Conservation (phyloP, 495 filamentous ascomycete genomes). For the Penicillium angulare region DNA sequence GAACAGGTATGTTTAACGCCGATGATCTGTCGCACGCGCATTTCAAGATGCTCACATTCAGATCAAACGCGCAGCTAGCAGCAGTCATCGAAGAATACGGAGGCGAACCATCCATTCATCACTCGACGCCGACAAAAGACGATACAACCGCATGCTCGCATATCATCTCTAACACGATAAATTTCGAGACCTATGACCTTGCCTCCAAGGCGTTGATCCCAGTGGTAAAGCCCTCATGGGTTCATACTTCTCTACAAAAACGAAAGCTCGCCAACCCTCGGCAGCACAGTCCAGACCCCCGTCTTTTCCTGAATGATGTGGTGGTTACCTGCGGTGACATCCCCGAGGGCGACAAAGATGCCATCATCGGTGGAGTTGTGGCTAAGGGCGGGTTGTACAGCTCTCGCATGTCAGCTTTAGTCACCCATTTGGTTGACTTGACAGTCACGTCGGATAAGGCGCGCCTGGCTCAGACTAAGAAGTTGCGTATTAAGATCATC, state of each 20-base stretch:
- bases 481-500: slow-evolving; percentile 74
- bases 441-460: slow-evolving; percentile 74
- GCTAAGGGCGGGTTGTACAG: slow-evolving; percentile 86
- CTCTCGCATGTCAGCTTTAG: slow-evolving; percentile 61
- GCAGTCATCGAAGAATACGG: slow-evolving; percentile 50
- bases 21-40: slow-evolving; percentile 5
- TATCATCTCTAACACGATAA: slow-evolving; percentile 78
- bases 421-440: slow-evolving; percentile 88
- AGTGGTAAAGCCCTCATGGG: slow-evolving; percentile 84
- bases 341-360: slow-evolving; percentile 84
- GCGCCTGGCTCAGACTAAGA: slow-evolving; percentile 57
- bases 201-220: slow-evolving; percentile 71
- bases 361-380: slow-evolving; percentile 83
- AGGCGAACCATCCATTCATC: slow-evolving; percentile 47
- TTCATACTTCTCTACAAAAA: slow-evolving; percentile 64
- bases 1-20: slow-evolving; percentile 35
- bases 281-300: slow-evolving; percentile 85
- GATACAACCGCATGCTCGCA: slow-evolving; percentile 67
- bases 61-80: slow-evolving; percentile 27
- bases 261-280: slow-evolving; percentile 71
- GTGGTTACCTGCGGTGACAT: slow-evolving; percentile 76
- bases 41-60: neutral
- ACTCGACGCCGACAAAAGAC: slow-evolving; percentile 44
- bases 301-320: slow-evolving; percentile 83
- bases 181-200: slow-evolving; percentile 79